Conservation (phyloP, 2,329 filamentous ascomycete genomes). For the Bertia moriformis region DNA sequence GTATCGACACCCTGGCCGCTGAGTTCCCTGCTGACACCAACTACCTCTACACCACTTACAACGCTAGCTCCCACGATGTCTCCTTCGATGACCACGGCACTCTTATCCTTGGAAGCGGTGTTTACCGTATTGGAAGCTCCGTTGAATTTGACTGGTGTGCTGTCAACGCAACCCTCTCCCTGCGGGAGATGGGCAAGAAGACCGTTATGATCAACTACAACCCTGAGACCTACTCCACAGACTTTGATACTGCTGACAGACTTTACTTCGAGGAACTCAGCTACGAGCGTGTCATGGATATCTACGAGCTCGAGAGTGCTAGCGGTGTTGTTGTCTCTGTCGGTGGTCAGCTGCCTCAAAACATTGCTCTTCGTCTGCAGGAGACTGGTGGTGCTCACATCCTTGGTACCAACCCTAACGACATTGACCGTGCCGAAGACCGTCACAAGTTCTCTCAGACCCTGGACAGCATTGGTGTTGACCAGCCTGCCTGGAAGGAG, state of each 20-base stretch:
- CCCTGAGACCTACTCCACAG: conserved; percentile 68
- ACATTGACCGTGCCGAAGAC: conserved; percentile 97
- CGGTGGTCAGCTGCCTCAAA: conserved; percentile 90
- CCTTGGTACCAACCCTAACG: conserved; percentile 78
- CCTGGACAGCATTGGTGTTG: conserved; percentile 87
- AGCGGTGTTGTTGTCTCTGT: conserved; percentile 87
- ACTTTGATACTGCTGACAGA: conserved; percentile 78
- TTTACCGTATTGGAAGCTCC: conserved; percentile 93
- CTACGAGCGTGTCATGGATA: conserved; percentile 97
- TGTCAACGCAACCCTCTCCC: conserved; percentile 72
- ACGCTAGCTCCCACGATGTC: conserved; percentile 84
- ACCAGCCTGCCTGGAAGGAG: conserved; percentile 97
- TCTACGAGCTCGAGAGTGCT: conserved; percentile 81
- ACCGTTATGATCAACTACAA: conserved; percentile 95
- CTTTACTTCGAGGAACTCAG: conserved; percentile 95
- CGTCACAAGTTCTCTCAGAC: conserved; percentile 97
- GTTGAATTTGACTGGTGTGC: conserved; percentile 99
- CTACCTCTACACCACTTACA: conserved; percentile 96
- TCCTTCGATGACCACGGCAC: conserved; percentile 85
- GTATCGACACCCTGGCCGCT: conserved; percentile 90
- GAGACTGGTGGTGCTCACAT: conserved; percentile 80
- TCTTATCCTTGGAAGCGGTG: conserved; percentile 80
- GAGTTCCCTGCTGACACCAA: conserved; percentile 93
- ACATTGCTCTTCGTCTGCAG: conserved; percentile 88
- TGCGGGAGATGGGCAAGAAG: conserved; percentile 82